Conservation (phyloP, 257 asterid genomes). For the Echites panduratus region DNA sequence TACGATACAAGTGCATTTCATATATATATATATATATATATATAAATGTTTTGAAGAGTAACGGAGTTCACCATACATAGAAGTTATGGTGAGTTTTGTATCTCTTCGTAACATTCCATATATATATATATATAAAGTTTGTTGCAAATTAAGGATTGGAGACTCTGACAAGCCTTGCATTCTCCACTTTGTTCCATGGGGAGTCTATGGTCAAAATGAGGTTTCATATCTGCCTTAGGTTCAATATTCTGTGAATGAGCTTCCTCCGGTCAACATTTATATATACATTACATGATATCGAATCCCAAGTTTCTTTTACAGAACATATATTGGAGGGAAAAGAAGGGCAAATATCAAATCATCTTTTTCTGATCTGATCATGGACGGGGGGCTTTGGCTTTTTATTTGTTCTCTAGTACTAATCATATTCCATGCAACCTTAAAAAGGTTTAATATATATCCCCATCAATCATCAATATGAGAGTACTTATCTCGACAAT, state of each 20-base stretch:
- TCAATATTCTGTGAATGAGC: neutral
- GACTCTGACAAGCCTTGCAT: slow-evolving; percentile 23
- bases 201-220: neutral
- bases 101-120: too few relatives aligned
- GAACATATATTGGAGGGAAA: neutral
- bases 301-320: neutral
- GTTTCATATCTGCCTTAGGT: neutral
- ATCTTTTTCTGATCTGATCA: neutral
- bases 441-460: too few relatives aligned
- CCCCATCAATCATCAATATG: neutral
- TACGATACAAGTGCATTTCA: too few relatives aligned
- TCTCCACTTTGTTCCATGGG: slow-evolving; percentile 15
- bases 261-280: too few relatives aligned
- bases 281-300: neutral
- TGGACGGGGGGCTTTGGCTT: neutral
- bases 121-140: too few relatives aligned
- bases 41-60: too few relatives aligned
- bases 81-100: too few relatives aligned
- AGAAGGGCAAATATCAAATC: neutral
- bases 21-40: too few relatives aligned
- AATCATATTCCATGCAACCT: neutral
- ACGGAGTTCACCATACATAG: too few relatives aligned
- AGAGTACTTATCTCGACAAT: too few relatives aligned
- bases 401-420: neutral
- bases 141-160: neutral